Base-by-base conservation (phyloP, 83 land plant genomes). In the Diphasiastrum complanatum region DNA sequence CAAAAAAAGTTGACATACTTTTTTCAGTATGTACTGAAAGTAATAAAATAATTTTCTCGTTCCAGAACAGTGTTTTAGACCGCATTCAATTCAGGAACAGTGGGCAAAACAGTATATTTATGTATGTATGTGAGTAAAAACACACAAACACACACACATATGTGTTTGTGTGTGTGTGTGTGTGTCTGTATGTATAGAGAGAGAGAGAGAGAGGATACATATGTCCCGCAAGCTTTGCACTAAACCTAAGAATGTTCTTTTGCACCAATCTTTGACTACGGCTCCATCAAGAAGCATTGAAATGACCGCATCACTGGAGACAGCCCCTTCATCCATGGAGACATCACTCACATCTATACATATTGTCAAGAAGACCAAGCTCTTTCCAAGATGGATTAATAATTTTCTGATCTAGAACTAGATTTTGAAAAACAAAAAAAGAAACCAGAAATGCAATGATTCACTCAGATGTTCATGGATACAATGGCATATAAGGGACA, bases 181-280 rank as follows among this genome's bases (percentile, higher is more conserved):
- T n/a, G n/a, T n/a, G n/a, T n/a, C n/a, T n/a, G n/a, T n/a, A n/a
- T n/a, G n/a, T n/a, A n/a, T n/a, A n/a, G n/a, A n/a, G n/a, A 22
- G 54, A 2, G 37, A 1, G 1, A 62, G 55, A 40, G 24, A 12
- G 23, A 66, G 85, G 82, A 81, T 91, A 91, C 97, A 93, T 30
- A 81, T 83, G 3, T 50, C 70, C 28, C 56, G 77, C 38, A 93
- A 74, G 45, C 71, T 75, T 26, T 60, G 19, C 14, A 75, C 53
- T 3, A 88, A 78, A 23, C 45, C 76, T 43, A 35, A 43, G 51
- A 81, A 76, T 33, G 78, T 75, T 47, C 79, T 66, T 74, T 72
- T 77, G 77, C 96, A 85, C 98, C 98, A 93, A 27, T 93, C 91
- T 69, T 85, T 93, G 46, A 93, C 86, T 32, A 93, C 92, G 43